These are phyloP conservation scores for Kwoniella sp. DNA, from an alignment of 768 basidiomycete species.

Conservation along the genomic window DNA sequence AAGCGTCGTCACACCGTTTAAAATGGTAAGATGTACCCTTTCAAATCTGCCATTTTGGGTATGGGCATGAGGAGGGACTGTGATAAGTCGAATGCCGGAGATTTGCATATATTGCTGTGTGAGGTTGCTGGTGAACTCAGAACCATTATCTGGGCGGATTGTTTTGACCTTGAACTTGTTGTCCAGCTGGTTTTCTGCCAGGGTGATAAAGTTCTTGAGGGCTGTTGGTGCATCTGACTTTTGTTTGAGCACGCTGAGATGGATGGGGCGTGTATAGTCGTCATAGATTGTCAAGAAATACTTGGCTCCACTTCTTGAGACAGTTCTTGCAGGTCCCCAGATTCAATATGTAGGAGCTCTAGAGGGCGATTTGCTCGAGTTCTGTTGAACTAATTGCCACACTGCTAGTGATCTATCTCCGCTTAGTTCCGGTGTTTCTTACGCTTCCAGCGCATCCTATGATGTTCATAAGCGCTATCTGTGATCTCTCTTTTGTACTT, in stretches of 20 bases:
- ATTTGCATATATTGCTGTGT: not conserved
- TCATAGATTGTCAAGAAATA: no score
- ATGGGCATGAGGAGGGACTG: slow-evolving; percentile 29
- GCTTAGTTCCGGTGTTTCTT: no score
- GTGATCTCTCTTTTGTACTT: no score
- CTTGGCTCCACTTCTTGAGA: no score
- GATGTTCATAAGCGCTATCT: no score
- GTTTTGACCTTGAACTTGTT: slow-evolving; percentile 5
- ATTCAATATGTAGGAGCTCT: no score
- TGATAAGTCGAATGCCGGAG: not conserved
- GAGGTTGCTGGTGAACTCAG: not conserved
- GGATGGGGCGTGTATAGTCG: not conserved
- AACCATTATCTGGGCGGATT: slow-evolving; percentile 12
- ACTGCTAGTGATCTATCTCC: no score
- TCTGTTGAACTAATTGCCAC: no score
- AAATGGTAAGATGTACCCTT: slow-evolving; percentile 26
- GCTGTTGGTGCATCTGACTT: not conserved
- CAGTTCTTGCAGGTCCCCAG: no score
- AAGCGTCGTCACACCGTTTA: slow-evolving; percentile 26
- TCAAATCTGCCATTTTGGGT: slow-evolving; percentile 34
- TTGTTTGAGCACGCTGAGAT: not conserved
- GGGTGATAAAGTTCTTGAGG: not conserved
- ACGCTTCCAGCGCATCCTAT: no score
- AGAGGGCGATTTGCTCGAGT: no score
- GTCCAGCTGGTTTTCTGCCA: slow-evolving; percentile 8